Evolutionary conservation across 2,329 filamentous ascomycete species (phyloP), one percentile per base, ranked within the genome.

Genomic region (Trichophyton simii): DNA sequence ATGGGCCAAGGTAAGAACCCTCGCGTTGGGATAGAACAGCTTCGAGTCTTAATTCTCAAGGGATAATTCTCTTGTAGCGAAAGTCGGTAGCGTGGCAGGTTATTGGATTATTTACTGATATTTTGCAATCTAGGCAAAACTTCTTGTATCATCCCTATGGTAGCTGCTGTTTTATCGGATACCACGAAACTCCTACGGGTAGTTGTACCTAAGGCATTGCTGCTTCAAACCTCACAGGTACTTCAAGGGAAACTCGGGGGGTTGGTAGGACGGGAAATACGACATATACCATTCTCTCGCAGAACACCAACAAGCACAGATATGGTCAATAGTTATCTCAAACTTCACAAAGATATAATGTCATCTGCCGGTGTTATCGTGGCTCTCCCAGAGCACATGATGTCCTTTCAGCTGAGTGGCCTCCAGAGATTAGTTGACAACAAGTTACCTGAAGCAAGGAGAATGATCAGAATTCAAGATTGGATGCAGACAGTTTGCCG

Each of bases 61-160:
- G 28, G 6, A 38, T 13, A 38, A 38, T 13, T 25, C 20, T 22
- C 4, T 1, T 22, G 20, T 48, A 18, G 44, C 9, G 20, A 22
- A 9, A 25, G n/a, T 25, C 11, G 3, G 9, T 8, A 8, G 15
- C 6, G 4, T 46, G 20, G 44, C 18, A 48, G 18, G 22, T 3
- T 48, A 22, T 48, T 8, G 44, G 22, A n/a, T 15, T 31, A 41
- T 8, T 57, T 8, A 52, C 58, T n/a, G 20, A 48, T 2, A 22
- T 22, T 41, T 54, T 44, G 8, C 5, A 11, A 38, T 4, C n/a
- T 52, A 64, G 62, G 62, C 0, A 89, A 89, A 67, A 84, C 84
- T 0, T 87, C 85, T 0, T 82, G 88, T 0, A 89, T 91, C 54
- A 79, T 87, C 0, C 86, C 86, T 0, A 85, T 87, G 62, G 80